phyloP scores from a whole-genome alignment of 768 basidiomycete species.

The Podaxis mareebaensis region DNA sequence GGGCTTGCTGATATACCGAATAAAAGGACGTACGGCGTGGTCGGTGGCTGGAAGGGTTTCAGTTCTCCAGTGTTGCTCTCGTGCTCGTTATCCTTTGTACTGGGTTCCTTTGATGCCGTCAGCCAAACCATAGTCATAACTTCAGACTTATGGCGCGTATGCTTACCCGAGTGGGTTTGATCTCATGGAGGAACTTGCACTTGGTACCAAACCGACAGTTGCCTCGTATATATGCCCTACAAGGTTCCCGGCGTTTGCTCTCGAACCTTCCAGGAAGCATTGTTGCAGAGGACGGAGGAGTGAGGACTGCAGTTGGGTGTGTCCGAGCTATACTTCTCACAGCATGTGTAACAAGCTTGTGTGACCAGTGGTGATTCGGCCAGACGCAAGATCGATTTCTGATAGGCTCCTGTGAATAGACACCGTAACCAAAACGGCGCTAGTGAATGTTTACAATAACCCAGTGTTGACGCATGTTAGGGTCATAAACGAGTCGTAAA shows the following conservation, averaged over 20 bases:
- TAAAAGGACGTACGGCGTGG: neutral
- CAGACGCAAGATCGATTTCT: neutral
- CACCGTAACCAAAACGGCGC: neutral
- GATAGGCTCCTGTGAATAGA: neutral
- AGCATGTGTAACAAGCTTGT: neutral
- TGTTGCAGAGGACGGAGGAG: slow-evolving; percentile 5
- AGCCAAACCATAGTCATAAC: neutral
- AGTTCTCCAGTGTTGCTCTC: neutral
- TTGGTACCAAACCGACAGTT: slow-evolving; percentile 7
- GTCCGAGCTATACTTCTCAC: neutral
- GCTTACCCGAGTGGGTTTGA: neutral
- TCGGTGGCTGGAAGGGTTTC: neutral
- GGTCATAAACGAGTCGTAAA: too few relatives aligned
- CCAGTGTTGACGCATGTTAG: neutral
- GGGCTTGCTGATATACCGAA: neutral
- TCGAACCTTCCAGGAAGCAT: slow-evolving; percentile 12
- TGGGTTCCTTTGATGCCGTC: neutral
- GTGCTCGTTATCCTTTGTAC: neutral
- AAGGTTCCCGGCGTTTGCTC: neutral
- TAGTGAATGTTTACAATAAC: neutral
- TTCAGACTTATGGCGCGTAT: neutral
- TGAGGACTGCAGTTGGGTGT: too few relatives aligned
- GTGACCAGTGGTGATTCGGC: neutral
- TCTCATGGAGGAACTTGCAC: slow-evolving; percentile 5
- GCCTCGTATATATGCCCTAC: neutral